Evolutionary conservation across 2,329 filamentous ascomycete genomes (phyloP).

Genomic region (Colletotrichum costaricense): DNA sequence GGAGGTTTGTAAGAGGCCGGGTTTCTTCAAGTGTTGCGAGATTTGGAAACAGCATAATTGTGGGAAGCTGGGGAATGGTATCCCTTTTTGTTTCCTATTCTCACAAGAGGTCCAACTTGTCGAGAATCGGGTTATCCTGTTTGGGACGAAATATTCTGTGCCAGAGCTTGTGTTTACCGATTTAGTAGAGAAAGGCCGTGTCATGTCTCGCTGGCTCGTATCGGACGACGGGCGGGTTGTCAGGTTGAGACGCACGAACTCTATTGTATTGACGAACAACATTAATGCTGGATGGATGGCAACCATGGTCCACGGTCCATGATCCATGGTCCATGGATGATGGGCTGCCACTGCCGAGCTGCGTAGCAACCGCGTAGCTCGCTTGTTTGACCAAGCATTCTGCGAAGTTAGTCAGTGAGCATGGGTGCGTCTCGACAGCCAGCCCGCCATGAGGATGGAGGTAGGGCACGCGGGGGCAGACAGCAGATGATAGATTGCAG

Average conservation of each 20-base stretch:
- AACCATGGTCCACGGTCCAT: too few species aligned
- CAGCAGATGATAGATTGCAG: neutral
- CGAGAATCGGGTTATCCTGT: neutral
- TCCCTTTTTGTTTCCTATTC: slow-evolving; percentile 7
- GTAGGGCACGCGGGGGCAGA: neutral
- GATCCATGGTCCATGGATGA: neutral
- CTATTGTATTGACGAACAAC: slow-evolving; percentile 1
- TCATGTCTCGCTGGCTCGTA: slow-evolving; percentile 27
- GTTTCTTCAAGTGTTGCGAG: neutral
- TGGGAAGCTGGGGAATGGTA: slow-evolving; percentile 13
- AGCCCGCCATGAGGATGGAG: neutral
- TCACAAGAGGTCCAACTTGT: neutral
- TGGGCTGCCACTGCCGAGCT: neutral
- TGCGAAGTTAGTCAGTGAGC: neutral
- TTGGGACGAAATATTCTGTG: neutral
- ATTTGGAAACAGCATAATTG: neutral
- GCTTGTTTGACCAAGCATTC: neutral
- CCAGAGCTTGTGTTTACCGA: neutral
- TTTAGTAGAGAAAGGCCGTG: slow-evolving; percentile 12
- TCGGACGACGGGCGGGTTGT: slow-evolving; percentile 28
- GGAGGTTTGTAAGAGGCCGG: slow-evolving; percentile 15
- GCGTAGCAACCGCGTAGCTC: neutral
- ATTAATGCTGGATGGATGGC: neutral
- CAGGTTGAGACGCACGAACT: slow-evolving; percentile 32
- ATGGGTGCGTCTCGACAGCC: neutral